Conservation (phyloP, 2,329 filamentous ascomycete genomes). For the Fusarium palustre region DNA sequence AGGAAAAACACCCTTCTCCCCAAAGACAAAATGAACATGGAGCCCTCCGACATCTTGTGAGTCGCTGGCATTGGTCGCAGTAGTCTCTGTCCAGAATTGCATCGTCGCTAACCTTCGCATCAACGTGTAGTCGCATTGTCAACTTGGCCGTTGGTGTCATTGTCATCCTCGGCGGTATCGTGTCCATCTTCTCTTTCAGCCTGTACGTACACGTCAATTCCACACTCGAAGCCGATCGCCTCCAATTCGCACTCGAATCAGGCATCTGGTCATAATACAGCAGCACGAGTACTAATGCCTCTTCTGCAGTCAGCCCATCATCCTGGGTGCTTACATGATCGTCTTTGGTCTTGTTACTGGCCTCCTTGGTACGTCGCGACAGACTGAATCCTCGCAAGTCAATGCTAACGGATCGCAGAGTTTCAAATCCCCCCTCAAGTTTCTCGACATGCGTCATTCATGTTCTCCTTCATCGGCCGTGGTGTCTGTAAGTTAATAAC, state of each 20-base stretch:
- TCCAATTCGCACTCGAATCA: not conserved
- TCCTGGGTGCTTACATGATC: slow-evolving; percentile 89
- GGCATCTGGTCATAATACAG: not conserved
- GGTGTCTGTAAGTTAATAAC: slow-evolving; percentile 80
- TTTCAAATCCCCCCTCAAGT: slow-evolving; percentile 96
- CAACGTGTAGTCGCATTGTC: slow-evolving; percentile 80
- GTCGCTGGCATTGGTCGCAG: slow-evolving; percentile 48
- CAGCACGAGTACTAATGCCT: slow-evolving; percentile 30
- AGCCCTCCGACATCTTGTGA: slow-evolving; percentile 93
- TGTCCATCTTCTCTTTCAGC: slow-evolving; percentile 72
- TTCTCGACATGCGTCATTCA: slow-evolving; percentile 93
- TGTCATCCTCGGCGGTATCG: slow-evolving; percentile 86
- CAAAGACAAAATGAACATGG: slow-evolving; percentile 69
- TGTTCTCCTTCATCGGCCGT: slow-evolving; percentile 97
- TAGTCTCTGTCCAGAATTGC: slow-evolving; percentile 6
- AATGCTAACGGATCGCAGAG: slow-evolving; percentile 63
- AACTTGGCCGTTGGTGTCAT: slow-evolving; percentile 90
- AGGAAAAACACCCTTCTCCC: not conserved
- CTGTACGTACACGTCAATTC: slow-evolving; percentile 63
- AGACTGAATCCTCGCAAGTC: not conserved
- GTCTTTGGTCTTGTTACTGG: slow-evolving; percentile 86
- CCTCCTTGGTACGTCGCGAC: slow-evolving; percentile 65
- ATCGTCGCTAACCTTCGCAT: slow-evolving; percentile 52
- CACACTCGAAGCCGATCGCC: not conserved
- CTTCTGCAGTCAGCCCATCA: slow-evolving; percentile 60